These are phyloP conservation scores for Medicago ruthenica DNA, from an alignment of 306 rosid genomes.

Conservation along the genomic window DNA sequence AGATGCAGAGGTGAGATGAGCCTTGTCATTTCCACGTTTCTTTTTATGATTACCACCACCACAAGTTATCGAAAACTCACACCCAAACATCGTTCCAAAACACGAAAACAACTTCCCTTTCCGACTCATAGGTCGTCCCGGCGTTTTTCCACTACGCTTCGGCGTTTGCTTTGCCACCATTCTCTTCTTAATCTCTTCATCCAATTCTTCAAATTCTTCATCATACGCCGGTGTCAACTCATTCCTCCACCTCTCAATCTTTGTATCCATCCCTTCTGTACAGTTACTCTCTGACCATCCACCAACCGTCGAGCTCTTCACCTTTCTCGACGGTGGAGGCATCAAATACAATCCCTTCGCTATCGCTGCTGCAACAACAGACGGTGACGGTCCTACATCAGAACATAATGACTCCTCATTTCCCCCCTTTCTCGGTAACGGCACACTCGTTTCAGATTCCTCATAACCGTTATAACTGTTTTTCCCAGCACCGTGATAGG, in stretches of 20 bases:
- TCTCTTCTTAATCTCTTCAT: neutral
- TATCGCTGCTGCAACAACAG: constrained; percentile 77
- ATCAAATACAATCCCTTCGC: constrained; percentile 60
- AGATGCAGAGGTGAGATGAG: constrained; percentile 36
- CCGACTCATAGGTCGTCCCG: neutral
- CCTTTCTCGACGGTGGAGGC: neutral
- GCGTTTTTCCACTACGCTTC: neutral
- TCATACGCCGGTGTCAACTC: constrained; percentile 66
- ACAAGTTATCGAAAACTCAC: constrained; percentile 68
- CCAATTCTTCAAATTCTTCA: constrained; percentile 20
- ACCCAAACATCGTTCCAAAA: constrained; percentile 67
- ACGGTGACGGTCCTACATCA: constrained; percentile 72
- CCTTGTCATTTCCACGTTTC: constrained; percentile 37
- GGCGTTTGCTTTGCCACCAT: neutral
- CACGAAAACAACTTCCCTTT: constrained; percentile 61
- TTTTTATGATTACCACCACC: constrained; percentile 57
- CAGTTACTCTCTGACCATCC: constrained; percentile 64
- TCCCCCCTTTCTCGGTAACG: constrained; percentile 2
- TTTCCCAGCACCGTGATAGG: constrained; percentile 10
- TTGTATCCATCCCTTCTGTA: constrained; percentile 65
- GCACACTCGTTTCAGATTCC: constrained; percentile 35
- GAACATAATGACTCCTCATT: constrained; percentile 60
- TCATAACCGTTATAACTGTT: neutral
- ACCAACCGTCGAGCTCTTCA: constrained; percentile 49
- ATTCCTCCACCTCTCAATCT: constrained; percentile 74